phyloP scores from a whole-genome alignment of 1,284 basidiomycete genomes.

The Peniophora sp. region DNA sequence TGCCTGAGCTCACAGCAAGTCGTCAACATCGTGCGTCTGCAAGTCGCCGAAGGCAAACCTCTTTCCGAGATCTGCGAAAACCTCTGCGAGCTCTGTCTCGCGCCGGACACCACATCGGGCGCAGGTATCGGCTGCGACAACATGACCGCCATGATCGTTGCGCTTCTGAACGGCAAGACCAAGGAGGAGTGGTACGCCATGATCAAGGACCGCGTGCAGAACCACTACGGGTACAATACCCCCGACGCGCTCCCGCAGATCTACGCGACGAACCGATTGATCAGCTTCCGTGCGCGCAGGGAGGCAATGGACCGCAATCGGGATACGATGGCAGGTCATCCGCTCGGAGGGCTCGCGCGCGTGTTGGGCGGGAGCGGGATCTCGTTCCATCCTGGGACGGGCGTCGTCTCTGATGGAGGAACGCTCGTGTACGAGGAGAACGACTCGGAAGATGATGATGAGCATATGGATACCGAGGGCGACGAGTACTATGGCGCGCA shows the following conservation, averaged over 20 bases:
- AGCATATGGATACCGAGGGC: conserved; percentile 31
- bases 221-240: conserved; percentile 65
- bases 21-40: conserved; percentile 82
- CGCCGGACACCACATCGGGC: conserved; percentile 88
- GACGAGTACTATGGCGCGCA: conserved; percentile 17
- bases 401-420: conserved; percentile 38
- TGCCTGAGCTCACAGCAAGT: conserved; percentile 92
- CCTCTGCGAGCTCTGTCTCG: conserved; percentile 91
- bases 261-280: conserved; percentile 53
- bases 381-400: conserved; percentile 43
- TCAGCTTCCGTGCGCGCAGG: conserved; percentile 49
- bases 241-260: conserved; percentile 62
- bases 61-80: conserved; percentile 82
- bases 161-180: conserved; percentile 80
- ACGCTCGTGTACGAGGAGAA: conserved; percentile 51
- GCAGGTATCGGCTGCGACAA: conserved; percentile 97
- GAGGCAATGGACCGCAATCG: conserved; percentile 52
- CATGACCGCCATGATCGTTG: conserved; percentile 95
- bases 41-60: conserved; percentile 76
- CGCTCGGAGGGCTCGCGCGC: conserved; percentile 29
- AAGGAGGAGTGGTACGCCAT: conserved; percentile 92
- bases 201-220: conserved; percentile 82
- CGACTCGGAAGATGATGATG: conserved; percentile 33
- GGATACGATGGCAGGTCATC: conserved; percentile 29
- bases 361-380: conserved; percentile 48